These are phyloP conservation scores for Podila horticola DNA, from an alignment of 192 early-diverging fungal species.

Conservation along the genomic window DNA sequence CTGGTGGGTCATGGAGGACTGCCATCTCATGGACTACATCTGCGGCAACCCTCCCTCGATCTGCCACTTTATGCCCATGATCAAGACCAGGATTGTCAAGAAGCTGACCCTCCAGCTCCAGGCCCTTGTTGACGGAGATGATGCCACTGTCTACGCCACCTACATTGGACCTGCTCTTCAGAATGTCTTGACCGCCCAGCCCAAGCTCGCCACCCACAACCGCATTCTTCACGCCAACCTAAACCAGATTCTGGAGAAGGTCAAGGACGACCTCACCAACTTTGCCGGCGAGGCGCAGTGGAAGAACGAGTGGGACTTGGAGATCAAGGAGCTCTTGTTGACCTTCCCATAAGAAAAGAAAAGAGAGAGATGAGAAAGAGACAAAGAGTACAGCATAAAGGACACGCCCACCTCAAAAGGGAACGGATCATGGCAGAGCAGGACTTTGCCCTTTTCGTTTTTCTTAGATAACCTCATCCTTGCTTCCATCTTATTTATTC, in stretches of 20 bases:
- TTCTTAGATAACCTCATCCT: background rate
- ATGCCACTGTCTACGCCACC: conserved; percentile 32
- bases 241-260: conserved; percentile 34
- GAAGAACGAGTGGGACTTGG: conserved; percentile 29
- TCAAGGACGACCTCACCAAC: conserved; percentile 17
- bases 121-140: conserved; percentile 27
- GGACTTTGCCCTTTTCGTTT: background rate
- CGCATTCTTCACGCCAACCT: conserved; percentile 38
- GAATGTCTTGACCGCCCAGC: conserved; percentile 2
- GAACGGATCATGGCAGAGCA: background rate
- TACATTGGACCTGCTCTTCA: conserved; percentile 33
- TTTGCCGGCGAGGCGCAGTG: conserved; percentile 37
- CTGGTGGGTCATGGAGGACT: conserved; percentile 62
- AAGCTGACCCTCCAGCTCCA: conserved; percentile 41
- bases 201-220: conserved; percentile 5
- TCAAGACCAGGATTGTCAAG: conserved; percentile 51
- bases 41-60: conserved; percentile 70
- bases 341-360: conserved; percentile 43
- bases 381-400: too few relatives aligned
- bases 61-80: conserved; percentile 62
- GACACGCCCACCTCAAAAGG: background rate
- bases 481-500: background rate
- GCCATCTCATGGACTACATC: conserved; percentile 64
- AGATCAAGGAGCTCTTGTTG: conserved; percentile 41
- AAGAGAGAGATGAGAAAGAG: background rate